phyloP scores from a whole-genome alignment of 495 filamentous ascomycete genomes.

The Thermochaetoides thermophila region DNA sequence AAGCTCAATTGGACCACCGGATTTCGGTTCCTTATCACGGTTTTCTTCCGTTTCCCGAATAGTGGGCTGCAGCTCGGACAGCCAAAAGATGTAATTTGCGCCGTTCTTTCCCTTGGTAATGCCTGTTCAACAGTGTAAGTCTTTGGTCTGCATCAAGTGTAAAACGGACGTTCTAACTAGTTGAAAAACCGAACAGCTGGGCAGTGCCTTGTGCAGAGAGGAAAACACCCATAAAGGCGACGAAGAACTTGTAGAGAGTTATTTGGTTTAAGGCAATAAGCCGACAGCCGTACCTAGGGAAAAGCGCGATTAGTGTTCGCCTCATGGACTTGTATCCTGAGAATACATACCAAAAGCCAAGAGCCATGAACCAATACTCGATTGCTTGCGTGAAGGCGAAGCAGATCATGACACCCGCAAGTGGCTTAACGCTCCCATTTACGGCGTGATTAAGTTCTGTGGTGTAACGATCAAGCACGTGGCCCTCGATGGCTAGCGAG shows the following conservation, averaged over 20 bases:
- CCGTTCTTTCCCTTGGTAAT: conserved; percentile 31
- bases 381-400: conserved; percentile 70
- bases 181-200: conserved; percentile 36
- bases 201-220: conserved; percentile 39
- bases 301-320: not conserved
- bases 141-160: not conserved
- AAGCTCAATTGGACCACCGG: conserved; percentile 26
- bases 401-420: conserved; percentile 51
- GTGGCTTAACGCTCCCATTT: conserved; percentile 46
- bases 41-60: conserved; percentile 25
- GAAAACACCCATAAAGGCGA: conserved; percentile 43
- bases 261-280: conserved; percentile 35
- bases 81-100: conserved; percentile 34
- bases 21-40: conserved; percentile 22
- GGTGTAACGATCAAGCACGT: conserved; percentile 60
- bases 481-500: conserved; percentile 66
- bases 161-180: conserved; percentile 6
- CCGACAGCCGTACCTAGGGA: conserved; percentile 34
- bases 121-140: conserved; percentile 7
- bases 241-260: conserved; percentile 35
- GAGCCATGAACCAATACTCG: conserved; percentile 34
- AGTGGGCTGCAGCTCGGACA: conserved; percentile 17
- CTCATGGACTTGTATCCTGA: not conserved
- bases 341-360: conserved; percentile 41
- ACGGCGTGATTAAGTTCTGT: conserved; percentile 46